Evolutionary conservation across 1,139 yeast species (phyloP), one percentile per base, ranked within the genome.

Genomic region (Candida sp.): DNA sequence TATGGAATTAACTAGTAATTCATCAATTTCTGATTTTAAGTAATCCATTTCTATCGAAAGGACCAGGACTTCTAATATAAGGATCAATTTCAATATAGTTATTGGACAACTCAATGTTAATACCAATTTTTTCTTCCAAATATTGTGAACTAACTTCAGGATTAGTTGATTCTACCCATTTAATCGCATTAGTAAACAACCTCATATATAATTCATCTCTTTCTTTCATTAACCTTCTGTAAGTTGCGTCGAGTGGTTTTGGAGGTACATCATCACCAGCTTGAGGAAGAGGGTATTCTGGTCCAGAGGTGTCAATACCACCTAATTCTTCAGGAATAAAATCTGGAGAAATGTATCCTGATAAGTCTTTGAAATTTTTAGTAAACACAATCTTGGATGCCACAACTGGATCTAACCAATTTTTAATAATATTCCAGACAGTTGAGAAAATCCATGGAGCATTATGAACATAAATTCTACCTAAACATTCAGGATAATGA

Each of bases 361-460:
- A 48, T 45, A 73, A 54, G 42, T 73, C 77, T 36, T 63, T 59
- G 44, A 53, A 56, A 51, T 64, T 63, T 50, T 73, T 72, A 37
- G 74, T 64, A 51, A 73, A 73, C 49, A 69, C 74, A 42, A 73
- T 70, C 51, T 73, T 73, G 21, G 73, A 60, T 1, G 76, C 72
- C 47, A 71, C 76, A 37, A 66, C 73, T 4, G 79, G 78, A 50
- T 73, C 79, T 39, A 73, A 59, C 77, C 77, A 73, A 44, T 61
- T 59, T 51, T 70, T 71, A 43, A 73, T 69, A 38, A 73, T 62
- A 45, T 67, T 72, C 79, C 79, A 73, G 21, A 73, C 71, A 5
- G 76, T 68, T 22, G 69, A 65, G 51, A 73, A 73, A 38, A 73
- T 68, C 79, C 79, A 73, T n/a, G 78, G 79, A 4, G 79, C 77